phyloP scores from a whole-genome alignment of 352 stramenopile genomes.

The Pythium phragmiticola region DNA sequence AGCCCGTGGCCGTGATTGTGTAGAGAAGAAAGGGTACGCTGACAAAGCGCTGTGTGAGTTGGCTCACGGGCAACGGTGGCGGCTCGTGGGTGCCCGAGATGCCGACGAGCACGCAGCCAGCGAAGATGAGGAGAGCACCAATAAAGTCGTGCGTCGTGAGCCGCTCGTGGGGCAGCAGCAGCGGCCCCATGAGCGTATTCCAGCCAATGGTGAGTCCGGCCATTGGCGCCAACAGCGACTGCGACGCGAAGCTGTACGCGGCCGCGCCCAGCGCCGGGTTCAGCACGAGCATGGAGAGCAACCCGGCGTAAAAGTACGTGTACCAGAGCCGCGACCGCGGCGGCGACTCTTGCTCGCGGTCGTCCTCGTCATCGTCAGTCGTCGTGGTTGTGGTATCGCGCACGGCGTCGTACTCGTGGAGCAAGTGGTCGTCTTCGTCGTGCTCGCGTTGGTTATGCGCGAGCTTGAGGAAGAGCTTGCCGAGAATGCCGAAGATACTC shows the following conservation, averaged over 20 bases:
- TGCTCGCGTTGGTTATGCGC: slow-evolving; percentile 69
- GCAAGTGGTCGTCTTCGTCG: slow-evolving; percentile 46
- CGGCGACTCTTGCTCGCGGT: not conserved
- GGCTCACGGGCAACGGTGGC: slow-evolving; percentile 54
- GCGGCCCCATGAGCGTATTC: slow-evolving; percentile 78
- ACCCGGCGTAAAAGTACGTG: slow-evolving; percentile 69
- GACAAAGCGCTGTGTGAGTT: slow-evolving; percentile 51
- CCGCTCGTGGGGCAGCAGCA: slow-evolving; percentile 64
- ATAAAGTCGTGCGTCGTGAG: slow-evolving; percentile 77
- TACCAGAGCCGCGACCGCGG: slow-evolving; percentile 36
- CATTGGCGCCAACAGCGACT: slow-evolving; percentile 82
- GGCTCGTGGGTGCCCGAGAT: slow-evolving; percentile 68
- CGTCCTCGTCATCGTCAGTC: not conserved
- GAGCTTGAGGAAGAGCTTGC: slow-evolving; percentile 81
- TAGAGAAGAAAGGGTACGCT: slow-evolving; percentile 72
- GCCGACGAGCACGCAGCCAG: slow-evolving; percentile 71
- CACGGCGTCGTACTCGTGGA: slow-evolving; percentile 24
- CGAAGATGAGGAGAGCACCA: slow-evolving; percentile 73
- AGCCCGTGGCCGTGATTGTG: slow-evolving; percentile 33
- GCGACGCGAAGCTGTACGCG: slow-evolving; percentile 76
- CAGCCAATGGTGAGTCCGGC: slow-evolving; percentile 77
- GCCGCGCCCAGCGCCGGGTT: slow-evolving; percentile 64
- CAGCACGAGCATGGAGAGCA: slow-evolving; percentile 74
- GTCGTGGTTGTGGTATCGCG: slow-evolving; percentile 8
- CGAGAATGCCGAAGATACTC: slow-evolving; percentile 77